A percentile compares a stretch with the other conserved stretches of the same genome.
phyloP scores from a whole-genome alignment of 805 yeast genomes.

The Barnettozyma sp. region DNA sequence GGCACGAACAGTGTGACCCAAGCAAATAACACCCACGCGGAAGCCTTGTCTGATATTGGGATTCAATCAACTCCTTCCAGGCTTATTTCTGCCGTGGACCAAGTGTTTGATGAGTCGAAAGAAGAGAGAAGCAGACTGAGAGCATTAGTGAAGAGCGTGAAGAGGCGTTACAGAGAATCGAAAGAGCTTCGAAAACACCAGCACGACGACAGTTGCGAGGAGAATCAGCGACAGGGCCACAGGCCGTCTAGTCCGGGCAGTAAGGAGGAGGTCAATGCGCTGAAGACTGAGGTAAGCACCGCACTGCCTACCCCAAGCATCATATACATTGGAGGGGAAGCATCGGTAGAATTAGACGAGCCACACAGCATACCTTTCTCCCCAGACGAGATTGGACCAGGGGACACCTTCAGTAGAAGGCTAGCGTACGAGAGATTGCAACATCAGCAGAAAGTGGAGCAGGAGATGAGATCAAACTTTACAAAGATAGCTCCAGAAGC shows the following conservation, averaged over 20 bases:
- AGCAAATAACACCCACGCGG: too few species aligned
- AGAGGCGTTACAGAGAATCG: constrained; percentile 17
- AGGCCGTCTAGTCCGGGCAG: too few species aligned
- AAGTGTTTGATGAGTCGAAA: constrained; percentile 19
- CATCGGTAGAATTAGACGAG: constrained; percentile 5
- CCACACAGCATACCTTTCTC: constrained; percentile 18
- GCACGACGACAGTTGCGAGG: too few species aligned
- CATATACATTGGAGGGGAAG: too few species aligned
- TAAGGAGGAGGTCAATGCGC: too few species aligned
- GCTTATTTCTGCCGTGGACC: constrained; percentile 19
- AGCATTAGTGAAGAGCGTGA: constrained; percentile 17
- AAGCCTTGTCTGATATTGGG: too few species aligned
- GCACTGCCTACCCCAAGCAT: too few species aligned
- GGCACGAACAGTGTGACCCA: neutral
- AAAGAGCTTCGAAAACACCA: too few species aligned
- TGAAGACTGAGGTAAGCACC: too few species aligned
- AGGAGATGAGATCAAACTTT: constrained; percentile 5
- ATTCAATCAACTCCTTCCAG: too few species aligned
- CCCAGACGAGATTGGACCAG: constrained; percentile 20
- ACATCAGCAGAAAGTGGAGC: constrained; percentile 4
- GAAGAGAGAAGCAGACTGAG: constrained; percentile 18
- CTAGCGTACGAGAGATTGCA: constrained; percentile 5
- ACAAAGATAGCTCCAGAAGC: constrained; percentile 14
- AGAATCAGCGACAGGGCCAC: too few species aligned
- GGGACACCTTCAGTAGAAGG: neutral